Evolutionary conservation across 1,284 basidiomycete species (phyloP).

Genomic region (Trichosporon sp.): DNA sequence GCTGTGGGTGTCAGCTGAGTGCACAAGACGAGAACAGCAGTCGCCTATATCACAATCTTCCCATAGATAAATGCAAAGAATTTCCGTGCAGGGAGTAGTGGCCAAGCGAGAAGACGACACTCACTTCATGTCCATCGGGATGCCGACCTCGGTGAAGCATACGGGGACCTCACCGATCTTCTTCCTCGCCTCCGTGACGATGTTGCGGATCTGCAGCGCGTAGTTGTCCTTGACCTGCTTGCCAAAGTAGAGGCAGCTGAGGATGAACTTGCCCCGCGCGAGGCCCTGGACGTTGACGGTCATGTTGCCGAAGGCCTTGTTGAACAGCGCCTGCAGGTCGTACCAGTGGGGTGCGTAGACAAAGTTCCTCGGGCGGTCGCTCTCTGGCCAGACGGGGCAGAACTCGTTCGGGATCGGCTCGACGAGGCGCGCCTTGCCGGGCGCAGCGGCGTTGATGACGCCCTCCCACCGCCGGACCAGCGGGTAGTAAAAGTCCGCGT

Average conservation of each 20-base stretch:
- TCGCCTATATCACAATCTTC: too few relatives aligned
- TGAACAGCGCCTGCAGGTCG: conserved; percentile 78
- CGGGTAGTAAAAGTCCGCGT: conserved; percentile 78
- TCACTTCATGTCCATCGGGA: conserved; percentile 92
- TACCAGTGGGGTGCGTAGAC: conserved; percentile 94
- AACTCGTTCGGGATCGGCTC: conserved; percentile 92
- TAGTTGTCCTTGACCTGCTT: conserved; percentile 74
- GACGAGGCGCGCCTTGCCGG: conserved; percentile 60
- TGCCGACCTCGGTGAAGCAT: conserved; percentile 81
- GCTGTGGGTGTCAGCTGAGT: conserved; percentile 52
- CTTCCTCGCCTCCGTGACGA: conserved; percentile 63
- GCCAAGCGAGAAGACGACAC: conserved; percentile 33
- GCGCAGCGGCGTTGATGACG: conserved; percentile 52
- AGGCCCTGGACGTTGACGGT: conserved; percentile 85
- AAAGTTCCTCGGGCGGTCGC: conserved; percentile 64
- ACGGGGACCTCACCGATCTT: conserved; percentile 72
- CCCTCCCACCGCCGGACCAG: conserved; percentile 69
- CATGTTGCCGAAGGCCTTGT: conserved; percentile 73
- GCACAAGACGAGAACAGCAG: too few relatives aligned
- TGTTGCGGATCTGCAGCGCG: conserved; percentile 70
- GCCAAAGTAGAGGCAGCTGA: conserved; percentile 80
- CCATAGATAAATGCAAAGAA: too few relatives aligned
- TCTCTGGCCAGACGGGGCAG: conserved; percentile 68
- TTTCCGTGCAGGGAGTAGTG: background rate
- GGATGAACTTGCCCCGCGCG: conserved; percentile 74